Evolutionary conservation across 768 basidiomycete species (phyloP), one percentile per base, ranked within the genome.

Genomic region (Kwoniella mangroviensis): DNA sequence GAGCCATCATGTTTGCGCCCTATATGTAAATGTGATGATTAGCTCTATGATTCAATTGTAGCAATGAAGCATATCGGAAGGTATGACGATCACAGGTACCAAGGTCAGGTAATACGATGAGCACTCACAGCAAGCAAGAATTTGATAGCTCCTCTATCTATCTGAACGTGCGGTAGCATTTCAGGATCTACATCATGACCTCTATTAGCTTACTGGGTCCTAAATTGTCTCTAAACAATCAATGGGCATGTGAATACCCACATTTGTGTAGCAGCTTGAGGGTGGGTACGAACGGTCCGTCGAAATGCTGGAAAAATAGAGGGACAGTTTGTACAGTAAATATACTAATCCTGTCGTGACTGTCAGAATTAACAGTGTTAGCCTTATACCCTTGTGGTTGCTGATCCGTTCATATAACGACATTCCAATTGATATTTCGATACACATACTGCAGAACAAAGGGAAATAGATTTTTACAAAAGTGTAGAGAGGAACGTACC

Each of bases 91-190:
- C 28, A 28, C 4, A 28, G 28, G 28, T 28, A 5, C 4, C 5
- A 34, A 28, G 34, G 1, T 7, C 34, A 34, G 34, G n/a, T 21
- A 11, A 11, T 5, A 55, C 24, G 19, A 58, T 6, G 17, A 26
- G 21, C 10, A 82, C 84, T 71, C 51, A 85, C 97, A 12, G 90
- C 90, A 56, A 99, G 89, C 49, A 99, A 88, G 84, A 98, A 99
- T 42, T 95, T 92, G 85, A 99, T 99, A 63, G 97, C 97, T 59
- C 97, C 97, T 61, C 96, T 90, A 86, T 99, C 97, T 58, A 98
- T 87, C 73, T 90, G 89, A 59, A 96, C 94, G 76, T 87, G 89
- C 4, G 95, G 93, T 41, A 98, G 87, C 73, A 98, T 86, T 77
- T 88, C 91, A 9, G 97, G 97, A 85, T 97, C 96, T 99, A 83